Evolutionary conservation across 2,329 filamentous ascomycete species (phyloP).

Genomic region (Alternaria infectoria): DNA sequence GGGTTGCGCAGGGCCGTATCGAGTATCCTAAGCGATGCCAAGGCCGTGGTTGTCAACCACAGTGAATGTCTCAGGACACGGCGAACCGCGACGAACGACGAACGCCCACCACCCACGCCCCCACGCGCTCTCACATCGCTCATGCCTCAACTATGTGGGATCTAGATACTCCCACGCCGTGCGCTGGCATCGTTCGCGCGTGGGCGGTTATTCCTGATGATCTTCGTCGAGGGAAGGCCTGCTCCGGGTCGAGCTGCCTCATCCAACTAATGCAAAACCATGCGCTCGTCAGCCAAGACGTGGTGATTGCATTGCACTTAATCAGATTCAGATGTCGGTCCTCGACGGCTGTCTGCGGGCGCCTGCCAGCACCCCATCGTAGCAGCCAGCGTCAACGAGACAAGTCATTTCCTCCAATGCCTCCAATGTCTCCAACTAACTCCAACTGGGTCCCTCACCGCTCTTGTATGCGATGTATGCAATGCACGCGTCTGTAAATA

Average conservation of each 20-base stretch:
- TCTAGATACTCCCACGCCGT: too few relatives aligned
- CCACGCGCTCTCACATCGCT: too few relatives aligned
- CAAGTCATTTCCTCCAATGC: not conserved
- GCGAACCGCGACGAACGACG: not conserved
- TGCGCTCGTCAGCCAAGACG: slow-evolving; percentile 37
- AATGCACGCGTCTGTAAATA: slow-evolving; percentile 38
- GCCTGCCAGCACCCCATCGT: slow-evolving; percentile 3
- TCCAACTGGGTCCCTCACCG: slow-evolving; percentile 40
- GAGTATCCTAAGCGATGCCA: slow-evolving; percentile 31
- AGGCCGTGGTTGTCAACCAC: slow-evolving; percentile 14
- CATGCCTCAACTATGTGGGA: too few relatives aligned
- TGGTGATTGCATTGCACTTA: slow-evolving; percentile 26
- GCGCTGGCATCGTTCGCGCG: slow-evolving; percentile 8
- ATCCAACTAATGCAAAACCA: slow-evolving; percentile 22
- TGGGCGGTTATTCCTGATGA: slow-evolving; percentile 1
- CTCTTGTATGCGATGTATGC: slow-evolving; percentile 28
- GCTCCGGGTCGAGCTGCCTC: slow-evolving; percentile 17
- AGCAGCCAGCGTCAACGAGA: not conserved
- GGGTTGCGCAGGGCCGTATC: slow-evolving; percentile 2
- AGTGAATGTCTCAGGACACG: slow-evolving; percentile 25
- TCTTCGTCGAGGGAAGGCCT: slow-evolving; percentile 11
- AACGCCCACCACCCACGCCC: slow-evolving; percentile 4
- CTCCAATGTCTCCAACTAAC: not conserved
- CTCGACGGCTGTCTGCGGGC: slow-evolving; percentile 3
- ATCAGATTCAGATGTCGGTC: not conserved